Conservation (phyloP, 2,329 filamentous ascomycete species). For the Fusarium multiceps region DNA sequence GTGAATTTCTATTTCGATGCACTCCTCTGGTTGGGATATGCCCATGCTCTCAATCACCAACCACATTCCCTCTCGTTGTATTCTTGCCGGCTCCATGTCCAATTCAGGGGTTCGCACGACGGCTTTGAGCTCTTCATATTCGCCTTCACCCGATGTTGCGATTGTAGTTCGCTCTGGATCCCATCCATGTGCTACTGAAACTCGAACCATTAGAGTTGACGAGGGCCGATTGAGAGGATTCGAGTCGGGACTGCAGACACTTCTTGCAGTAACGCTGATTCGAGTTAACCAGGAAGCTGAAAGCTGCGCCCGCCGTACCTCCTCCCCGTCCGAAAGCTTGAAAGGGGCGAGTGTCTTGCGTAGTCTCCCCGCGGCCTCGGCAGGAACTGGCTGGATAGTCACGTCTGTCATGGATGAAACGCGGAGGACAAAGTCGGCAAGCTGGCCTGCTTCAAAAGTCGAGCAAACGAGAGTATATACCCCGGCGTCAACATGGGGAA, state of each 20-base stretch:
- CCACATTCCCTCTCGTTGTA: conserved; percentile 72
- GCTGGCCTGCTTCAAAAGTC: conserved; percentile 85
- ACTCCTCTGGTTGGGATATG: conserved; percentile 54
- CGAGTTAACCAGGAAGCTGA: conserved; percentile 65
- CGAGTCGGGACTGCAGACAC: conserved; percentile 41
- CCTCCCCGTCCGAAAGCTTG: conserved; percentile 59
- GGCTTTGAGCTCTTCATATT: conserved; percentile 75
- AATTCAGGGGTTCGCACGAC: conserved; percentile 78
- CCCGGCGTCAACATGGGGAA: conserved; percentile 71
- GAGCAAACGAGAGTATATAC: conserved; percentile 90
- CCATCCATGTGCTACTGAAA: conserved; percentile 78
- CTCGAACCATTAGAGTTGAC: conserved; percentile 69
- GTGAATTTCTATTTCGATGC: conserved; percentile 65
- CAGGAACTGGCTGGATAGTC: conserved; percentile 69
- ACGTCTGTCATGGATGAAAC: conserved; percentile 73
- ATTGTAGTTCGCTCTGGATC: conserved; percentile 75
- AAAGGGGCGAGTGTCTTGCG: conserved; percentile 68
- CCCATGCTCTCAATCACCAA: conserved; percentile 84
- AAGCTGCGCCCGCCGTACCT: conserved; percentile 55
- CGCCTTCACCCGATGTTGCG: conserved; percentile 75
- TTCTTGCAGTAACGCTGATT: conserved; percentile 55
- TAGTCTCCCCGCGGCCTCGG: conserved; percentile 81
- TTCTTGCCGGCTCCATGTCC: conserved; percentile 75
- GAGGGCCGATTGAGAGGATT: conserved; percentile 32
- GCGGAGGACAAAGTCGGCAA: conserved; percentile 78